Evolutionary conservation across 2,329 filamentous ascomycete species (phyloP).

Genomic region (Clonostachys solani): DNA sequence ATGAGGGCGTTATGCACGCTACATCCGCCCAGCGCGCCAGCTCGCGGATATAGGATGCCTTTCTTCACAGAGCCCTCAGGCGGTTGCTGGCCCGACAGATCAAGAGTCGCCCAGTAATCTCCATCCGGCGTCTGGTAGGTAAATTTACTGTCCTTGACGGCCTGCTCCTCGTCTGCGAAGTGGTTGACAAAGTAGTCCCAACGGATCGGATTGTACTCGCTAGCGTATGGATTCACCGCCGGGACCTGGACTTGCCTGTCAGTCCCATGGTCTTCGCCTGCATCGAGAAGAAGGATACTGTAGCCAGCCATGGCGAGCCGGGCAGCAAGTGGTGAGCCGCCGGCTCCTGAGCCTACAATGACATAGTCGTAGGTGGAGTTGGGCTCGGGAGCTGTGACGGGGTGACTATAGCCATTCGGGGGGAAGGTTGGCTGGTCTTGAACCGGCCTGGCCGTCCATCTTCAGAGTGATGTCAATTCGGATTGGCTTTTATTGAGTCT

Average conservation of each 20-base stretch:
- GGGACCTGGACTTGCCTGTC: constrained; percentile 41
- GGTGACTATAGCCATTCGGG: constrained; percentile 7
- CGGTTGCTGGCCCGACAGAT: constrained; percentile 15
- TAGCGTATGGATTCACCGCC: constrained; percentile 37
- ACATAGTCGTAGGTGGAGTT: constrained; percentile 46
- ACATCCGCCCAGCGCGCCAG: constrained; percentile 42
- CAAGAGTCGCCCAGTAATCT: constrained; percentile 4
- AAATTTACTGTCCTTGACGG: constrained; percentile 32
- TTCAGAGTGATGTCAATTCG: not conserved
- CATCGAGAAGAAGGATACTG: constrained; percentile 57
- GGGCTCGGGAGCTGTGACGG: constrained; percentile 2
- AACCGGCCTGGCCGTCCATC: constrained; percentile 5
- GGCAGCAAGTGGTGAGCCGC: constrained; percentile 53
- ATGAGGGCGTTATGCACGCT: constrained; percentile 60
- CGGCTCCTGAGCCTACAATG: constrained; percentile 57
- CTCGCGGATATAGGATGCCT: constrained; percentile 41
- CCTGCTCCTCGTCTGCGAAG: constrained; percentile 39
- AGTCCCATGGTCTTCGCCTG: constrained; percentile 52
- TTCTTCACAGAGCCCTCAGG: constrained; percentile 31
- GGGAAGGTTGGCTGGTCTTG: constrained; percentile 5
- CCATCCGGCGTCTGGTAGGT: constrained; percentile 6
- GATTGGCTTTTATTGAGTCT: not conserved
- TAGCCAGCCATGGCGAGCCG: constrained; percentile 55
- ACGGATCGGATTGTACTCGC: constrained; percentile 43
- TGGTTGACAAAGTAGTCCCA: constrained; percentile 59